Percentiles rank a stretch among this genome's conserved stretches.
These are phyloP conservation scores for Canariomyces notabilis DNA, from an alignment of 2,329 filamentous ascomycete species.

Conservation along the genomic window DNA sequence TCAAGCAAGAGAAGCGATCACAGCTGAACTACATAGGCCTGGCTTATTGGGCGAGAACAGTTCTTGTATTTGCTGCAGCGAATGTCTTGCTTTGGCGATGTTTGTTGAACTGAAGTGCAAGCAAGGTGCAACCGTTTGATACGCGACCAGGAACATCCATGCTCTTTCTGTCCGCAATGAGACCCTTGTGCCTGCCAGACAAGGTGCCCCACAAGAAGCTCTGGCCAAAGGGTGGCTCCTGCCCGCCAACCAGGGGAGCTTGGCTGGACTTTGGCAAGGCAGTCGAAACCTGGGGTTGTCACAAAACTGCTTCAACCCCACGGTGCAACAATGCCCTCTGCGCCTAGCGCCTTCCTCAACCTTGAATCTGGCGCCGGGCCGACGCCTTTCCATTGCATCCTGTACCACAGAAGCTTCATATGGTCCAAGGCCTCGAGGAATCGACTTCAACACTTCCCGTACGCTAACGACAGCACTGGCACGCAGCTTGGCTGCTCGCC, in stretches of 20 bases:
- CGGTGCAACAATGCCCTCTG: conserved; percentile 23
- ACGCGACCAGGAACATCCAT: conserved; percentile 12
- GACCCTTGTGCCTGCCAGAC: conserved; percentile 9
- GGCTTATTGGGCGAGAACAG: conserved; percentile 11
- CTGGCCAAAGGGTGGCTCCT: conserved; percentile 8
- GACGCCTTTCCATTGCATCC: conserved; percentile 25
- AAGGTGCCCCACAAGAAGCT: conserved; percentile 9
- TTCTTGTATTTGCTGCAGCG: background rate
- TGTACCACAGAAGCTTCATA: background rate
- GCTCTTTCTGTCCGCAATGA: background rate
- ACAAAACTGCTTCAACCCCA: conserved; percentile 34
- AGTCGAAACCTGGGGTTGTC: conserved; percentile 32
- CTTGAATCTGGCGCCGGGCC: conserved; percentile 25
- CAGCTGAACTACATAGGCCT: too few relatives aligned
- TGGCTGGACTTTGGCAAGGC: background rate
- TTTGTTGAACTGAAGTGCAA: conserved; percentile 7
- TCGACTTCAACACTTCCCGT: too few relatives aligned
- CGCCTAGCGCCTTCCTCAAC: conserved; percentile 4
- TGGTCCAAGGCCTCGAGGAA: too few relatives aligned
- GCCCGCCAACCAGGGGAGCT: conserved; percentile 1
- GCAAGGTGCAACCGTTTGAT: conserved; percentile 19
- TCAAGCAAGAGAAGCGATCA: conserved; percentile 6
- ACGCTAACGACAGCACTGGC: too few relatives aligned
- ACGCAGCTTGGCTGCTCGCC: background rate
- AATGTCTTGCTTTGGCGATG: background rate